Conservation (phyloP, 2,329 filamentous ascomycete species). For the Cryphonectria parasitica region DNA sequence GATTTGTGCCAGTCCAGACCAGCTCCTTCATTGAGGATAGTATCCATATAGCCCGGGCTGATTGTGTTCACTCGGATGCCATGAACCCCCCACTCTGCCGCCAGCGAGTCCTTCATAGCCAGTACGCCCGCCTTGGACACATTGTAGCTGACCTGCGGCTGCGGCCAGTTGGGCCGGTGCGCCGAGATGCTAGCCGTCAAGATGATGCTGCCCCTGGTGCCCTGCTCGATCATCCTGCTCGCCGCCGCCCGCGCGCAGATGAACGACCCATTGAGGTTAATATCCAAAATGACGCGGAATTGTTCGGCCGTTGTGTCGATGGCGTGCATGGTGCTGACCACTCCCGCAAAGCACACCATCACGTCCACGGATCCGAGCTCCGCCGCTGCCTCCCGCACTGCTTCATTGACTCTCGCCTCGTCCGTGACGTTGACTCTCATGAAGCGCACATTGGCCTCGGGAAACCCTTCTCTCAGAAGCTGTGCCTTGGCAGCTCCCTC, state of each 20-base stretch:
- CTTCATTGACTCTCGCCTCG: constrained; percentile 33
- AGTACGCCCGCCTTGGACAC: constrained; percentile 70
- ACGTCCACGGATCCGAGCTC: constrained; percentile 57
- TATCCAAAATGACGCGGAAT: constrained; percentile 67
- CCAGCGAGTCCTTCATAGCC: constrained; percentile 65
- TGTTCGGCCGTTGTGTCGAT: constrained; percentile 61
- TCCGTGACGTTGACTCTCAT: constrained; percentile 58
- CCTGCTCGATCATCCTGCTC: constrained; percentile 53
- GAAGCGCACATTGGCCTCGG: constrained; percentile 53
- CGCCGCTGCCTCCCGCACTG: constrained; percentile 44
- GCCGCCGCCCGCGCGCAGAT: constrained; percentile 68
- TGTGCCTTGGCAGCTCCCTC: constrained; percentile 42
- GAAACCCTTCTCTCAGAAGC: constrained; percentile 57
- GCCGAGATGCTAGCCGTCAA: constrained; percentile 71
- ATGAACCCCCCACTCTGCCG: constrained; percentile 72
- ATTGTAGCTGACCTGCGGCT: constrained; percentile 75
- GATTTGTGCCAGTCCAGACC: constrained; percentile 56
- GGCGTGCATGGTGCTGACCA: constrained; percentile 66
- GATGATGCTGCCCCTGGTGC: constrained; percentile 63
- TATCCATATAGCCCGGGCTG: constrained; percentile 78
- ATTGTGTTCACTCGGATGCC: constrained; percentile 74
- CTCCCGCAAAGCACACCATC: constrained; percentile 68
- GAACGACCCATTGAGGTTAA: constrained; percentile 74
- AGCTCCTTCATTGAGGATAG: constrained; percentile 70
- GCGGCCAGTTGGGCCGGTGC: constrained; percentile 71